Evolutionary conservation across 73 alveolate genomes (phyloP).

Genomic region (Effrenium voratum): DNA sequence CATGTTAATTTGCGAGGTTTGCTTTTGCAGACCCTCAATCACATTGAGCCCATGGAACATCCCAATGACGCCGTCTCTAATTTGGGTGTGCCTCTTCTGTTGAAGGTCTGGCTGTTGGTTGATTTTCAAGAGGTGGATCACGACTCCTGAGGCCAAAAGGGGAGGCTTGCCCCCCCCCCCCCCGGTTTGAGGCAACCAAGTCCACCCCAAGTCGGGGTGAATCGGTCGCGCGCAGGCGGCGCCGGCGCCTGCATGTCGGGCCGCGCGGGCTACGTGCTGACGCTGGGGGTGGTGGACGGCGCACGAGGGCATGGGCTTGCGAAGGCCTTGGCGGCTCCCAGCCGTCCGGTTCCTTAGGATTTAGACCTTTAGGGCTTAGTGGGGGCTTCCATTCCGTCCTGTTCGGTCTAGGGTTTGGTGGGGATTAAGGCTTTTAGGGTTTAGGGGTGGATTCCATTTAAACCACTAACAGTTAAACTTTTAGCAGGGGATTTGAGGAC

Average conservation of each 20-base stretch:
- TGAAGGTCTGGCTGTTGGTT: background rate
- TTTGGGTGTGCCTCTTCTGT: too few relatives aligned
- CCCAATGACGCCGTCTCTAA: too few relatives aligned
- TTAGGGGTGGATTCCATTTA: too few relatives aligned
- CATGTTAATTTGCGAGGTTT: too few relatives aligned
- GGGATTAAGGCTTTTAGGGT: background rate
- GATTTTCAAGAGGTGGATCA: background rate
- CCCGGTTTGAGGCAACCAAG: too few relatives aligned
- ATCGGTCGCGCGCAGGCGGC: slow-evolving; percentile 28
- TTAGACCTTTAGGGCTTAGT: background rate
- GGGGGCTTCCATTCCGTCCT: background rate
- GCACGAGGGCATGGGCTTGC: slow-evolving; percentile 69
- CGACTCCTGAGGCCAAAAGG: background rate
- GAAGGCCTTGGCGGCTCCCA: background rate
- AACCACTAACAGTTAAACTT: too few relatives aligned
- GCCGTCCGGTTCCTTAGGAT: too few relatives aligned
- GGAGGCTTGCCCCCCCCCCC: too few relatives aligned
- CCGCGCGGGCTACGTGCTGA: slow-evolving; percentile 49
- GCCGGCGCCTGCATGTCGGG: slow-evolving; percentile 14
- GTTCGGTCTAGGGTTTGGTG: background rate
- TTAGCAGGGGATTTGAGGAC: too few relatives aligned
- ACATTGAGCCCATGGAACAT: too few relatives aligned
- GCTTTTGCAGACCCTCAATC: too few relatives aligned
- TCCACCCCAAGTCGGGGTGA: too few relatives aligned
- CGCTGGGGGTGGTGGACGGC: slow-evolving; percentile 66